Conservation (phyloP, 306 rosid species). For the Alnus rubra region DNA sequence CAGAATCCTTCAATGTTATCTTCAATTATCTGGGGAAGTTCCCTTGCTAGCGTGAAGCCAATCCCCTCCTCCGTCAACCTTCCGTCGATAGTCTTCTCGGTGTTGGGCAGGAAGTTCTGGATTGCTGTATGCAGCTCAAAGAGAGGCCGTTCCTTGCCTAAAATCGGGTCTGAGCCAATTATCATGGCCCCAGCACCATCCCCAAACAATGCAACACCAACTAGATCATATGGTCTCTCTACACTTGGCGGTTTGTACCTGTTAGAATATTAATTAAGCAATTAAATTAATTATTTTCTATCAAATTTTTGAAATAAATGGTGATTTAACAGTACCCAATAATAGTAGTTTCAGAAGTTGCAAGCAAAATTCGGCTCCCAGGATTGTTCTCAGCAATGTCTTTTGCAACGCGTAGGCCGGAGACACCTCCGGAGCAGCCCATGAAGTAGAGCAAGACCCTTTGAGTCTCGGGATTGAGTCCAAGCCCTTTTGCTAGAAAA, state of each 20-base stretch:
- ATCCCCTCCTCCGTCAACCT: conserved; percentile 86
- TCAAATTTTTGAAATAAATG: no score
- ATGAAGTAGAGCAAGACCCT: conserved; percentile 68
- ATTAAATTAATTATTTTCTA: no score
- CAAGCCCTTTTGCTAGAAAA: conserved; percentile 73
- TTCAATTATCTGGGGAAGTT: conserved; percentile 87
- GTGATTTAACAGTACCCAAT: conserved; percentile 37
- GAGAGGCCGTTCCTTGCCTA: conserved; percentile 54
- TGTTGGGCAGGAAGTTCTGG: conserved; percentile 72
- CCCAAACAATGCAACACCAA: conserved; percentile 88
- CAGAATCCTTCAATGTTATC: conserved; percentile 80
- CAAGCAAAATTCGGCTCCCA: conserved; percentile 70
- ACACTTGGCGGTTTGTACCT: conserved; percentile 79
- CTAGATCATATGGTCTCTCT: conserved; percentile 83
- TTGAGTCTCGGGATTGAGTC: conserved; percentile 56
- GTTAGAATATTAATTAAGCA: no score
- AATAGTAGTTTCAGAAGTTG: conserved; percentile 86
- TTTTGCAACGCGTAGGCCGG: conserved; percentile 81
- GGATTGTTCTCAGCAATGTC: conserved; percentile 96
- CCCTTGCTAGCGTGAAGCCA: conserved; percentile 73
- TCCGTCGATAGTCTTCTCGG: conserved; percentile 82
- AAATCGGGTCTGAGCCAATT: conserved; percentile 62
- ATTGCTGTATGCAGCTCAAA: conserved; percentile 85
- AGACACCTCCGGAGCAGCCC: conserved; percentile 96
- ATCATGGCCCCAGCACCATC: conserved; percentile 92